phyloP scores from a whole-genome alignment of 2,329 filamentous ascomycete species.

The Epichloe glyceriae region DNA sequence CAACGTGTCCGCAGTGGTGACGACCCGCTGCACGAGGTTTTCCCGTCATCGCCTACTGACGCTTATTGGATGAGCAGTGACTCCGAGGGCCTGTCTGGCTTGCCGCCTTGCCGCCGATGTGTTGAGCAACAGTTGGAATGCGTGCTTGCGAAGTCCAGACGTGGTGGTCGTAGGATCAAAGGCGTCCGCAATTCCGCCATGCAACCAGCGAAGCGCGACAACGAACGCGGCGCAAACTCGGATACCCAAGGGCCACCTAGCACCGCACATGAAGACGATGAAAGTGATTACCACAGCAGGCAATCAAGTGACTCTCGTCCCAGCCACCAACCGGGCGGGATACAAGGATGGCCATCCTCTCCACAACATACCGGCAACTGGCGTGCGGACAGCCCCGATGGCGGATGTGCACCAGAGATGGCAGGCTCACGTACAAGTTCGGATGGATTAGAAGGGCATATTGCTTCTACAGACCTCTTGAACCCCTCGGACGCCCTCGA shows the following conservation, averaged over 20 bases:
- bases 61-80: conserved; percentile 12
- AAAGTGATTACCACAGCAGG: conserved; percentile 3
- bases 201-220: conserved; percentile 2
- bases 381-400: conserved; percentile 7
- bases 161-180: conserved; percentile 24
- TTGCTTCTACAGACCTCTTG: conserved; percentile 26
- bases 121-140: conserved; percentile 25
- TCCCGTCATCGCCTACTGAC: conserved; percentile 5
- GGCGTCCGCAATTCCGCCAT: conserved; percentile 9
- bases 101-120: conserved; percentile 25
- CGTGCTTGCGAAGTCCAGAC: conserved; percentile 25
- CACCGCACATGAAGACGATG: conserved; percentile 5
- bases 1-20: background rate
- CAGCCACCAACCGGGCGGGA: background rate
- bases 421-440: conserved; percentile 7
- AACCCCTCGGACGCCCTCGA: conserved; percentile 30
- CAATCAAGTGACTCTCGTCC: background rate
- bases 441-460: conserved; percentile 23
- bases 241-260: background rate
- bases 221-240: background rate
- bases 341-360: conserved; percentile 8
- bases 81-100: conserved; percentile 20
- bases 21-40: background rate
- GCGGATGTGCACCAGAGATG: conserved; percentile 6
- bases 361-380: conserved; percentile 8